Evolutionary conservation across 1,139 yeast genomes (phyloP), one percentile per base, ranked within the genome.

Genomic region (Suhomyces panamericanus): DNA sequence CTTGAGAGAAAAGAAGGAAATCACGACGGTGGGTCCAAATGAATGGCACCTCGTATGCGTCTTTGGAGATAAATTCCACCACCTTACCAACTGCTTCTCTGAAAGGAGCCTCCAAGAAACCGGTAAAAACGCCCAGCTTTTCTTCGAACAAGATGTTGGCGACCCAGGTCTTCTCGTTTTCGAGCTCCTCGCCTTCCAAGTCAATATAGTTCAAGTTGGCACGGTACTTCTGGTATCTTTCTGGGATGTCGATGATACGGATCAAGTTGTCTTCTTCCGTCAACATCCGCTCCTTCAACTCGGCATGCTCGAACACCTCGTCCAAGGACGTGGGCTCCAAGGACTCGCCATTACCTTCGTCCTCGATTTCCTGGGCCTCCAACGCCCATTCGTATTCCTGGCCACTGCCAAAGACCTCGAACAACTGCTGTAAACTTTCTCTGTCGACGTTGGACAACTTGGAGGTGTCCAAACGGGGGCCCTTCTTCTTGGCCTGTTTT

Each of bases 351-450:
- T 71, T 77, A 41, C 80, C 80, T 38, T 77, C 81, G 46, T 77
- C 84, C 52, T 77, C 83, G 48, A 83, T 85, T 53, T 84, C 87
- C 66, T 89, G 96, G 29, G 90, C 91, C 58, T 89, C 97, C 48
- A 95, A 74, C 2, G 99, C 99, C 98, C 98, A 93, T 50, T 89
- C 97, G 65, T 93, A 93, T 62, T 91, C 98, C 49, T 85, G 93
- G 38, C 99, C 99, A 63, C 90, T 95, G 50, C 99, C 99, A 62
- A 93, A 93, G 9, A 93, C 91, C 64, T 93, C 99, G 59, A 83
- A 90, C 58, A 93, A 79, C 62, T 93, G 98, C 56, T 89, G 95
- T 52, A 91, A 80, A 63, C 90, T 88, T 60, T 93, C 99, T 50
- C 95, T 85, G 57, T 95, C 96, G 37, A 93, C 85, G 41, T 84